Evolutionary conservation across 768 basidiomycete species (phyloP), one percentile per base, ranked within the genome.

Genomic region (Mycena amicta): DNA sequence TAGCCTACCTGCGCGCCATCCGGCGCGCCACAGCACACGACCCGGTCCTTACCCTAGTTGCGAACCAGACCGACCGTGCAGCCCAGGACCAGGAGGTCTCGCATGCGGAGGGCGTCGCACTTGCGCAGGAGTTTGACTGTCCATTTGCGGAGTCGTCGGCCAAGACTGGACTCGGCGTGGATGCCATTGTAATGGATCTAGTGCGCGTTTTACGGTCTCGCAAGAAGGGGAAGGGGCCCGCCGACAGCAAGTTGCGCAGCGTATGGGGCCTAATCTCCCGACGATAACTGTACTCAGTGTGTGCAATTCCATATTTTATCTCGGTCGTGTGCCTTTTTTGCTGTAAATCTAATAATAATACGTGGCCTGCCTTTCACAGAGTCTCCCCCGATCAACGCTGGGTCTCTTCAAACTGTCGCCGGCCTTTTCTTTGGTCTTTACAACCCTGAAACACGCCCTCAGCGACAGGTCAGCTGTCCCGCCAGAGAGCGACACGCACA

Each of bases 21-120:
- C 59, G 62, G 5, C 62, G 59, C 27, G 58, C 59, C 8, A 62
- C 50, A 22, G 52, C 61, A 46, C 50, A 45, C 1, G 30, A 60
- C 13, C 62, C 62, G 4, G 47, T 64, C 6, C 46, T 64, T 26
- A 37, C 50, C 20, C 56, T 64, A 22, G 59, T 60, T 5, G 62
- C 55, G 5, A 60, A 64, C n/a, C 58, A 64, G 39, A 22, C 52
- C 52, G 62, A 64, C 59, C 52, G 62, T 25, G 41, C 62, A 30
- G 49, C 56, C 15, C 58, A 64, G 0, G 62, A 64, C 59, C 55
- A 60, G 33, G 62, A 64, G 51, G 62, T 64, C 8, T 55, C 62
- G 4, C 52, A 53, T 40, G 13, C 5, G 29, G 55, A 57, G 20
- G 62, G 62, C 2, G 52, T 29, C 22, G 62, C 62, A 15, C 59